Conservation (phyloP, 495 filamentous ascomycete species). For the Amphirosellinia nigrospora region DNA sequence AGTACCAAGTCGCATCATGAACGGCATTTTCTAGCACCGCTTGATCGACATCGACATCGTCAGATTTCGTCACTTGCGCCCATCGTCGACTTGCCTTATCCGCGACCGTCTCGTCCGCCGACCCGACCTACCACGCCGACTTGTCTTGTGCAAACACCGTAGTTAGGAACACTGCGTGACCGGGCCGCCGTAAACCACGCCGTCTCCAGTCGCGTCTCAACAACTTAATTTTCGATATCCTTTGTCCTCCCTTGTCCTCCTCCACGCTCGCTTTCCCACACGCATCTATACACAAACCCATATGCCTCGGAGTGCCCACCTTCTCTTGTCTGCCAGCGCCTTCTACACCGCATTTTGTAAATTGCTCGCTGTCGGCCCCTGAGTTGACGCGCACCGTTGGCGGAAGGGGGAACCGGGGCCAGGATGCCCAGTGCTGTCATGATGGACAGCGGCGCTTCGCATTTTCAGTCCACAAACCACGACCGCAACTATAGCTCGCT, state of each 20-base stretch:
- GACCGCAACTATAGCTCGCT: conserved; percentile 54
- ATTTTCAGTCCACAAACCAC: conserved; percentile 55
- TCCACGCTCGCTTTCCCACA: conserved; percentile 6
- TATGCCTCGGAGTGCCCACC: conserved; percentile 26
- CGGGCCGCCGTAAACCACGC: background rate
- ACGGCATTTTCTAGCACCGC: background rate
- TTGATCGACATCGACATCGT: conserved; percentile 16
- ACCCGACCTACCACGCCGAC: background rate
- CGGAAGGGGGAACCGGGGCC: conserved; percentile 43
- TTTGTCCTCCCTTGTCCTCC: conserved; percentile 7
- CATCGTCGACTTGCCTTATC: conserved; percentile 1
- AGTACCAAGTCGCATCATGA: conserved; percentile 15
- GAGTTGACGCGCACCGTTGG: conserved; percentile 38
- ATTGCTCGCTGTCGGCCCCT: conserved; percentile 10
- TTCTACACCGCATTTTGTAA: background rate
- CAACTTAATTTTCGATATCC: background rate
- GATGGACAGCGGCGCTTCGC: conserved; percentile 59
- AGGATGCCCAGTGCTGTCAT: conserved; percentile 52
- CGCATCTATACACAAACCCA: conserved; percentile 19
- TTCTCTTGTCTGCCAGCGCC: conserved; percentile 4
- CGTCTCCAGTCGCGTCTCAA: conserved; percentile 7
- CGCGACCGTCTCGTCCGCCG: background rate
- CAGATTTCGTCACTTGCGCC: background rate
- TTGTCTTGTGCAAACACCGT: background rate
- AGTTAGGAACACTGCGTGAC: background rate